Percentiles rank a stretch among this genome's conserved stretches.
phyloP scores from a whole-genome alignment of 345 rosid genomes.

The Bretschneidera sinensis region DNA sequence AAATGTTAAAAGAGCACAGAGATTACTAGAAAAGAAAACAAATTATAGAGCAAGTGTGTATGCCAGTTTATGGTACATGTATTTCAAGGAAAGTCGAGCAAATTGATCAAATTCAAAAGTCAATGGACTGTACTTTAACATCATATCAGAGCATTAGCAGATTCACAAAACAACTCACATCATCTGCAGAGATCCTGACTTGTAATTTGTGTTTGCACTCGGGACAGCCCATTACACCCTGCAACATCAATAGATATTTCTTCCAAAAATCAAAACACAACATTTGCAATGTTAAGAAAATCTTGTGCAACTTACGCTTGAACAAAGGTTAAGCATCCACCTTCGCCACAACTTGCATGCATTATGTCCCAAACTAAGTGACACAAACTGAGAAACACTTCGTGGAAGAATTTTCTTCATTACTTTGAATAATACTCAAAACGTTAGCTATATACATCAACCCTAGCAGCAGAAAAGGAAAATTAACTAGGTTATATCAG shows the following conservation, averaged over 20 bases:
- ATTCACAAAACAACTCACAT: conserved; percentile 49
- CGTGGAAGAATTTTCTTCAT: no score
- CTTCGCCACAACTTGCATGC: neutral
- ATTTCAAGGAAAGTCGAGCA: no score
- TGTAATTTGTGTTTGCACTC: conserved; percentile 89
- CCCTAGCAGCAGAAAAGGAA: no score
- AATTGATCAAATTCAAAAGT: no score
- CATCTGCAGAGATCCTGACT: conserved; percentile 88
- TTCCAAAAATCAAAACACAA: conserved; percentile 13
- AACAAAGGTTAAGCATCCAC: neutral
- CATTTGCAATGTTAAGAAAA: conserved; percentile 2
- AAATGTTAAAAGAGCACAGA: no score
- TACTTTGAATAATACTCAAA: no score
- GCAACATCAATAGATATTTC: conserved; percentile 21
- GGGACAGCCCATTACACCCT: conserved; percentile 91
- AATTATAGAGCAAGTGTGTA: no score
- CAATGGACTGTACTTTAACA: neutral
- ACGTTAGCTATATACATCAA: no score
- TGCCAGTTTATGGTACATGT: no score
- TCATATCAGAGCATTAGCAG: neutral
- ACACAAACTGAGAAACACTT: no score
- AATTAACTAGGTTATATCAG: no score
- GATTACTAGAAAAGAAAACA: no score
- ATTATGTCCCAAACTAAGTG: neutral
- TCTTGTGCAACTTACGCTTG: neutral